Percentiles rank a stretch among this genome's conserved stretches.
These are phyloP conservation scores for Collybia nuda DNA, from an alignment of 768 basidiomycete genomes.

Conservation along the genomic window DNA sequence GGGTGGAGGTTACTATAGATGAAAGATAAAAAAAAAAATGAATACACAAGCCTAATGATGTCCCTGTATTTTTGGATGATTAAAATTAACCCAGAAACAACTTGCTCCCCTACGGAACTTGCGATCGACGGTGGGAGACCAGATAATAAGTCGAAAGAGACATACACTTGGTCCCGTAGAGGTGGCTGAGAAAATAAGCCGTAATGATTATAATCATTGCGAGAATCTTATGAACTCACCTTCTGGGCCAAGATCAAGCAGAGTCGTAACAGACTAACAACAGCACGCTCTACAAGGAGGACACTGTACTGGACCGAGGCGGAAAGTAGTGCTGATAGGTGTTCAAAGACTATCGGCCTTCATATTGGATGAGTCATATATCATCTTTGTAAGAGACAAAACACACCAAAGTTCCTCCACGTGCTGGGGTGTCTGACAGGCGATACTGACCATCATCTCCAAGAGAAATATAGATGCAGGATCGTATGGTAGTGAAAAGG, in stretches of 20 bases:
- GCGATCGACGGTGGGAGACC: slow-evolving; percentile 76
- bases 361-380: background rate
- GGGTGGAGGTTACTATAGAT: slow-evolving; percentile 3
- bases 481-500: slow-evolving; percentile 81
- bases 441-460: slow-evolving; percentile 92
- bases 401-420: slow-evolving; percentile 89
- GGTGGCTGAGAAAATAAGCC: slow-evolving; percentile 48
- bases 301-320: slow-evolving; percentile 82
- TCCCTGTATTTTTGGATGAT: slow-evolving; percentile 77
- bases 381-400: background rate
- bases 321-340: slow-evolving; percentile 78
- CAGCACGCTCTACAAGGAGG: slow-evolving; percentile 90
- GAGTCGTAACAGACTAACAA: slow-evolving; percentile 85
- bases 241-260: slow-evolving; percentile 79
- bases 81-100: slow-evolving; percentile 77
- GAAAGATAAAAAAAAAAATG: background rate
- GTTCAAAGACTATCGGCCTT: slow-evolving; percentile 96
- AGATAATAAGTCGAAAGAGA: slow-evolving; percentile 89
- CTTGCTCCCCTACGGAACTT: slow-evolving; percentile 86
- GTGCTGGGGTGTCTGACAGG: slow-evolving; percentile 70
- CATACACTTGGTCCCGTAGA: slow-evolving; percentile 90
- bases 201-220: slow-evolving; percentile 5
- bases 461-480: slow-evolving; percentile 93
- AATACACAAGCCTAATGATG: slow-evolving; percentile 58
- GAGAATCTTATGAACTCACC: slow-evolving; percentile 38